phyloP scores from a whole-genome alignment of 148 eudicot species.

The Arbutus unedo region DNA sequence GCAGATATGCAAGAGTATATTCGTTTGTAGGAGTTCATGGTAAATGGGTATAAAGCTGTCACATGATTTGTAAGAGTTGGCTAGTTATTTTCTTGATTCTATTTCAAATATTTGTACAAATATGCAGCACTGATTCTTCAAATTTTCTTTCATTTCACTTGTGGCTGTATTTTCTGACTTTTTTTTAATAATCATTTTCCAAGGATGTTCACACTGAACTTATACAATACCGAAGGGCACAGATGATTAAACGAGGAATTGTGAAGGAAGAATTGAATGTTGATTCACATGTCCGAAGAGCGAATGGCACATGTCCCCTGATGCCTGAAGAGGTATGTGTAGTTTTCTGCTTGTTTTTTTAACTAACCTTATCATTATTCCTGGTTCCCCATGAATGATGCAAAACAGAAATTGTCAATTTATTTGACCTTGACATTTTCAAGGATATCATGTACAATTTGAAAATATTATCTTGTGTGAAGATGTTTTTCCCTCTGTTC shows the following conservation, averaged over 20 bases:
- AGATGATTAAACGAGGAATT: slow-evolving; percentile 79
- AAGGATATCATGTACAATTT: background rate
- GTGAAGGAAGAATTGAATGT: slow-evolving; percentile 59
- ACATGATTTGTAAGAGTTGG: slow-evolving; percentile 4
- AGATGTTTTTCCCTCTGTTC: background rate
- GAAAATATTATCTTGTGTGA: background rate
- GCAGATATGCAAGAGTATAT: background rate
- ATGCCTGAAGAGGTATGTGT: slow-evolving; percentile 92
- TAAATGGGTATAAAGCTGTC: background rate
- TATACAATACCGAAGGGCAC: slow-evolving; percentile 72
- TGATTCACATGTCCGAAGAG: slow-evolving; percentile 66
- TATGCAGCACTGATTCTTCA: background rate
- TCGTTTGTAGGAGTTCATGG: background rate
- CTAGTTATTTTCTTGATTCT: background rate
- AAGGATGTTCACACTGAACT: slow-evolving; percentile 96
- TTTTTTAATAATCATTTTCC: slow-evolving; percentile 9
- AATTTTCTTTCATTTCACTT: background rate
- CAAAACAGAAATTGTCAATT: background rate
- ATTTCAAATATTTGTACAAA: background rate
- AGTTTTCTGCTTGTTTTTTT: background rate
- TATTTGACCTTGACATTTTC: background rate
- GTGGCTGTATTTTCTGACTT: background rate
- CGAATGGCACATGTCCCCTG: slow-evolving; percentile 84
- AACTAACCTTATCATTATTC: background rate
- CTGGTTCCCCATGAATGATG: background rate